Evolutionary conservation across 768 basidiomycete species (phyloP).

Genomic region (Xerocomellus intermedius): DNA sequence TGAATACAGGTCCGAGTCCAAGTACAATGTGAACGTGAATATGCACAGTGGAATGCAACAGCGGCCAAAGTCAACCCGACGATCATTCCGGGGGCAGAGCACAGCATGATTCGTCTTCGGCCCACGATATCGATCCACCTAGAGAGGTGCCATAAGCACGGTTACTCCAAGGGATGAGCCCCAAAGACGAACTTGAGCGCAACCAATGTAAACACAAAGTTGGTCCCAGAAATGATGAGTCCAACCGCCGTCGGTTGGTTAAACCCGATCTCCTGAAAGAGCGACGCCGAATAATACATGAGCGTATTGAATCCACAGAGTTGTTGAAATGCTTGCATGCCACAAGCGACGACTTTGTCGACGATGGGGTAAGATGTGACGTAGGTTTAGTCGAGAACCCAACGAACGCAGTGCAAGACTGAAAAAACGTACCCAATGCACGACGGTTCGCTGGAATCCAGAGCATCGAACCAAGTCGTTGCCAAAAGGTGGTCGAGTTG

Average conservation of each 20-base stretch:
- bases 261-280: constrained; percentile 81
- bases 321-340: constrained; percentile 82
- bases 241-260: constrained; percentile 80
- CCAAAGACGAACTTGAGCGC: constrained; percentile 52
- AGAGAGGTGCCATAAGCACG: neutral
- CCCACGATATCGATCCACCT: constrained; percentile 65
- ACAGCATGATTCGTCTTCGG: constrained; percentile 66
- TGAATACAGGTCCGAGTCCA: neutral
- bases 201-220: constrained; percentile 75
- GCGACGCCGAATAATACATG: constrained; percentile 71
- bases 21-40: neutral
- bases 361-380: no score
- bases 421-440: constrained; percentile 56
- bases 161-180: neutral
- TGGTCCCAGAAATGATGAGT: constrained; percentile 73
- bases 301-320: constrained; percentile 84
- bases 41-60: constrained; percentile 55
- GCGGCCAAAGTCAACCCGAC: constrained; percentile 61
- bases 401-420: neutral
- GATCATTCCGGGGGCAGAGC: constrained; percentile 72
- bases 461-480: constrained; percentile 56
- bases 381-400: neutral
- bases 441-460: constrained; percentile 59
- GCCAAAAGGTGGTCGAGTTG: constrained; percentile 57
- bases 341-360: constrained; percentile 64